Evolutionary conservation across 176 grass and related monocot species (phyloP).

Genomic region (Eragrostis nindensis): DNA sequence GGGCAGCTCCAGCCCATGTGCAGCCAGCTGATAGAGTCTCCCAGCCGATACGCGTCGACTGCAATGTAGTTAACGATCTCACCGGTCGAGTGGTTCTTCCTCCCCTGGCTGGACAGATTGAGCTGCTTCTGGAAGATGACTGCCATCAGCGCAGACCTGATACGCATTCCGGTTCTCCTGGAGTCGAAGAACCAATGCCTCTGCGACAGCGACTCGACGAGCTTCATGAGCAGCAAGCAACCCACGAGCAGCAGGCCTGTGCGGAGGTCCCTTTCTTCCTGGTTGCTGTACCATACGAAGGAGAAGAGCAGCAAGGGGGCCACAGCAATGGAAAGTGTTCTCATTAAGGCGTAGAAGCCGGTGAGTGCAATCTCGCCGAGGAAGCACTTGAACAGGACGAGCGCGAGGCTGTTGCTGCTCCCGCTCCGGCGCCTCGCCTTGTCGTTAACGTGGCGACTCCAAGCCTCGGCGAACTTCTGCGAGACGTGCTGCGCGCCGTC

Average conservation of each 20-base stretch:
- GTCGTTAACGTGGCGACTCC: slow-evolving; percentile 51
- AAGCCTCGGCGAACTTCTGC: slow-evolving; percentile 49
- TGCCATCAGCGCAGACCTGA: slow-evolving; percentile 76
- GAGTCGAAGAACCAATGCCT: slow-evolving; percentile 84
- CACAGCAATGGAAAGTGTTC: slow-evolving; percentile 38
- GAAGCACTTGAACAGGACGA: slow-evolving; percentile 60
- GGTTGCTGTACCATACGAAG: slow-evolving; percentile 67
- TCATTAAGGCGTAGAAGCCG: slow-evolving; percentile 71
- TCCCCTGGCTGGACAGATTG: slow-evolving; percentile 70
- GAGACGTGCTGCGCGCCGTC: slow-evolving; percentile 58
- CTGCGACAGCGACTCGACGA: slow-evolving; percentile 81
- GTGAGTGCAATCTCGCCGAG: slow-evolving; percentile 60
- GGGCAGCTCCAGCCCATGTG: slow-evolving; percentile 84
- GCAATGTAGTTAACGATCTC: slow-evolving; percentile 92
- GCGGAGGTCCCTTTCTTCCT: slow-evolving; percentile 46
- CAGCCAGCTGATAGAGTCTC: slow-evolving; percentile 80
- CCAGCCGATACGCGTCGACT: slow-evolving; percentile 82
- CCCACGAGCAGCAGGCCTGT: slow-evolving; percentile 51
- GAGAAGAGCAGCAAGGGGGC: slow-evolving; percentile 70
- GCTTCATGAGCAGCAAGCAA: slow-evolving; percentile 61
- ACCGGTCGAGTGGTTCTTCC: slow-evolving; percentile 71
- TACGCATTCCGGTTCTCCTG: slow-evolving; percentile 76
- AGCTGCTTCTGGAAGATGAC: slow-evolving; percentile 83
- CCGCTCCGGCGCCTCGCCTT: slow-evolving; percentile 45
- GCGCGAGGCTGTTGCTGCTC: slow-evolving; percentile 43